A percentile compares a stretch with the other conserved stretches of the same genome.
These are phyloP conservation scores for Ceratocystis albifundus DNA, from an alignment of 2,329 filamentous ascomycete genomes.

Conservation along the genomic window DNA sequence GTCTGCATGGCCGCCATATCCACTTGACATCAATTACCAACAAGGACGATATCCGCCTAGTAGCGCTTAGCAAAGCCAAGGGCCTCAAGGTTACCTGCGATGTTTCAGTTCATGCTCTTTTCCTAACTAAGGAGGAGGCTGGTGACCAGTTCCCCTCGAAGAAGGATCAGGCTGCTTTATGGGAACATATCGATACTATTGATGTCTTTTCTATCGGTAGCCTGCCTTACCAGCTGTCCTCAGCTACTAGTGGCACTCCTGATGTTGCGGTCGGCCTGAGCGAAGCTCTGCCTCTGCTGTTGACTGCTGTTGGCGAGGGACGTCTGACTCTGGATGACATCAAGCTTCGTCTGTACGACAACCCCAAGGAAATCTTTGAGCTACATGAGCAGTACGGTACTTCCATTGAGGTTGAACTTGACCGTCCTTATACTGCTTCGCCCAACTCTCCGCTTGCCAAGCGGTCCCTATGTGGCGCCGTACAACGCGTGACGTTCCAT, in stretches of 20 bases:
- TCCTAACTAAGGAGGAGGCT: constrained; percentile 60
- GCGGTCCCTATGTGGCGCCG: constrained; percentile 54
- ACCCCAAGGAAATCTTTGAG: constrained; percentile 71
- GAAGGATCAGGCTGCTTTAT: constrained; percentile 60
- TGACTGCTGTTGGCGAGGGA: constrained; percentile 65
- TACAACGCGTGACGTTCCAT: constrained; percentile 66
- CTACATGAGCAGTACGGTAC: constrained; percentile 67
- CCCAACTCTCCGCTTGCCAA: constrained; percentile 55
- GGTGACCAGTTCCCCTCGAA: constrained; percentile 52
- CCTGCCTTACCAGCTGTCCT: constrained; percentile 59
- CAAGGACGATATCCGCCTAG: constrained; percentile 66
- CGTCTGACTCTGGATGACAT: constrained; percentile 64
- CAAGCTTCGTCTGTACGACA: constrained; percentile 59
- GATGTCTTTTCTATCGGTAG: constrained; percentile 72
- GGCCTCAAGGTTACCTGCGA: constrained; percentile 74
- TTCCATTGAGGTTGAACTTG: constrained; percentile 63
- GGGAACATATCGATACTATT: constrained; percentile 60
- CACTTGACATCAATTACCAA: constrained; percentile 73
- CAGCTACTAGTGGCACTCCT: constrained; percentile 34
- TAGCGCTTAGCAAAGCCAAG: constrained; percentile 67
- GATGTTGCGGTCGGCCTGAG: constrained; percentile 56
- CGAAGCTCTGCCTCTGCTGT: constrained; percentile 60
- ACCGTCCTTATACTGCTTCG: constrained; percentile 40
- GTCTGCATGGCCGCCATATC: constrained; percentile 64
- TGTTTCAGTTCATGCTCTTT: constrained; percentile 68